These are phyloP conservation scores for Metschnikowia continentalis DNA, from an alignment of 805 yeast genomes.

Conservation along the genomic window DNA sequence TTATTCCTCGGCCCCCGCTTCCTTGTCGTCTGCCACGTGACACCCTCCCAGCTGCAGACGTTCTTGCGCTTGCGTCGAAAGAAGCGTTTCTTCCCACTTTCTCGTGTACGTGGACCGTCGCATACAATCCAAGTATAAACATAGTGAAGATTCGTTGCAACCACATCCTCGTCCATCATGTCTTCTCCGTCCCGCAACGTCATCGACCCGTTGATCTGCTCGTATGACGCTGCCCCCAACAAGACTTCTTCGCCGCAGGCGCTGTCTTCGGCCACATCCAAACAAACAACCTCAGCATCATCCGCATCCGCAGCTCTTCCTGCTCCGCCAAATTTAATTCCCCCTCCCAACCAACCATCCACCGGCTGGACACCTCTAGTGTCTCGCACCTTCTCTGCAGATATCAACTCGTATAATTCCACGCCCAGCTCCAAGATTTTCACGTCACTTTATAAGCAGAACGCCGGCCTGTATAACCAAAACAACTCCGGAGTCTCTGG, in stretches of 20 bases:
- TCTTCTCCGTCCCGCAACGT: conserved; percentile 34
- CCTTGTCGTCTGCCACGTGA: neutral
- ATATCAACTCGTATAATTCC: conserved; percentile 29
- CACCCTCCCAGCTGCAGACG: neutral
- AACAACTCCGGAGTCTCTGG: conserved; percentile 1
- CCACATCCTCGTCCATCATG: conserved; percentile 6
- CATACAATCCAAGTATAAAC: neutral
- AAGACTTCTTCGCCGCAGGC: conserved; percentile 5
- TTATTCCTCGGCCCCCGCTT: neutral
- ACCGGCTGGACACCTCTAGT: conserved; percentile 45
- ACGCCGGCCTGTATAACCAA: neutral
- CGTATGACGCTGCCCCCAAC: conserved; percentile 8
- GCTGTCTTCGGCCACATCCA: neutral
- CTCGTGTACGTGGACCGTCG: neutral
- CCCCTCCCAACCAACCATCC: neutral
- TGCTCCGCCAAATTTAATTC: neutral
- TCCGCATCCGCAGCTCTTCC: neutral
- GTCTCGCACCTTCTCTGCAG: conserved; percentile 34
- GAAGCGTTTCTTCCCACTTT: neutral
- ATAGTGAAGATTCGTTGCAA: neutral
- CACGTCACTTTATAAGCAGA: conserved; percentile 12
- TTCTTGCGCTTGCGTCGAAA: conserved; percentile 2
- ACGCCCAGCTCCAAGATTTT: conserved; percentile 34
- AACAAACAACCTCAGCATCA: neutral
- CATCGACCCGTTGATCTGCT: conserved; percentile 34